These are phyloP conservation scores for Blakeslea trispora DNA, from an alignment of 371 early-diverging fungal species.

Conservation along the genomic window DNA sequence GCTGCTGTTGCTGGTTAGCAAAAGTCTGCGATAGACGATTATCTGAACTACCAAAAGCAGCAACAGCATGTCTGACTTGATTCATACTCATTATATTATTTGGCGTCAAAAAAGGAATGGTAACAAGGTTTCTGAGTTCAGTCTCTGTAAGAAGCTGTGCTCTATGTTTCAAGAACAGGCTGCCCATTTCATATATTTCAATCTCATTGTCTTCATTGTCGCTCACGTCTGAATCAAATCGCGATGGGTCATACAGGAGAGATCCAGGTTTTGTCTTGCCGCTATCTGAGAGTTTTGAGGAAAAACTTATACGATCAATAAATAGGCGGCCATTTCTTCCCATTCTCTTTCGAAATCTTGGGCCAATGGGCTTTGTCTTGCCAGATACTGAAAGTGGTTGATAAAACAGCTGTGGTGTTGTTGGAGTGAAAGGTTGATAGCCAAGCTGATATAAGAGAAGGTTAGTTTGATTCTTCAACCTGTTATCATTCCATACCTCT, in stretches of 20 bases:
- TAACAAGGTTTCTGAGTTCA: conserved; percentile 53
- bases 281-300: background rate
- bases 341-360: conserved; percentile 51
- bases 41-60: conserved; percentile 3
- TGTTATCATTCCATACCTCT: conserved; percentile 37
- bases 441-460: conserved; percentile 37
- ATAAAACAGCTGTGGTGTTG: conserved; percentile 43
- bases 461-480: background rate
- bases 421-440: conserved; percentile 49
- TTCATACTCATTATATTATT: conserved; percentile 28
- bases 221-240: conserved; percentile 55
- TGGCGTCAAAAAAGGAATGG: conserved; percentile 41
- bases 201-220: conserved; percentile 46
- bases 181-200: conserved; percentile 42
- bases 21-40: background rate
- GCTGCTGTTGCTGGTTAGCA: background rate
- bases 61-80: conserved; percentile 15
- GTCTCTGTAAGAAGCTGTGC: conserved; percentile 52
- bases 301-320: conserved; percentile 49
- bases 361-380: conserved; percentile 23
- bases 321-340: conserved; percentile 64
- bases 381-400: conserved; percentile 24
- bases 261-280: conserved; percentile 29
- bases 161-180: conserved; percentile 45
- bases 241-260: conserved; percentile 24